Percentiles rank a stretch among this genome's conserved stretches.
Evolutionary conservation across 306 rosid species (phyloP).

Genomic region (Cucumis sativus): Cucumber_9930_V3 NC_026658.2:442501-443000

Average conservation of each 20-base stretch:
- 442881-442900: slow-evolving; percentile 17
- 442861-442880: slow-evolving; percentile 86
- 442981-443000: slow-evolving; percentile 38
- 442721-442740: slow-evolving; percentile 14
- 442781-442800: slow-evolving; percentile 27
- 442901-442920: neutral
- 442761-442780: slow-evolving; percentile 30
- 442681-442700: neutral
- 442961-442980: slow-evolving; percentile 36
- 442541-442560: slow-evolving; percentile 72
- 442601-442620: slow-evolving; percentile 67
- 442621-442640: slow-evolving; percentile 70
- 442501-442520: slow-evolving; percentile 71
- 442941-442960: slow-evolving; percentile 33
- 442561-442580: slow-evolving; percentile 81
- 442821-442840: slow-evolving; percentile 48
- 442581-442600: slow-evolving; percentile 73
- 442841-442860: slow-evolving; percentile 70
- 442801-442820: slow-evolving; percentile 28
- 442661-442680: neutral
- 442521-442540: slow-evolving; percentile 62
- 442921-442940: slow-evolving; percentile 1
- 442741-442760: slow-evolving; percentile 26
- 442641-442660: slow-evolving; percentile 38
- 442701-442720: slow-evolving; percentile 8